These are phyloP conservation scores for Penicillium angulare DNA, from an alignment of 495 filamentous ascomycete species.

Conservation along the genomic window DNA sequence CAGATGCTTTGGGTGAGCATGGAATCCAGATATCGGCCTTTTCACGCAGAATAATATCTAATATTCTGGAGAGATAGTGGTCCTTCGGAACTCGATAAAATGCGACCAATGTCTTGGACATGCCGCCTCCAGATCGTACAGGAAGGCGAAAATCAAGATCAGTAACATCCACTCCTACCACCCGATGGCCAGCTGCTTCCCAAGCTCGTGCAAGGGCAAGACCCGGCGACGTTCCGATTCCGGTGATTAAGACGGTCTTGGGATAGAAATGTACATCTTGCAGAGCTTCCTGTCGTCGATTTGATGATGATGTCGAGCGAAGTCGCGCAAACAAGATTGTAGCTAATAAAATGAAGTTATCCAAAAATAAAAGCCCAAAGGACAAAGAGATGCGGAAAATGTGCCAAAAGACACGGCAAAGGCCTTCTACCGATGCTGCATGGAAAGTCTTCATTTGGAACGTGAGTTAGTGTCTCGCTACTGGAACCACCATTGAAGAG, in stretches of 20 bases:
- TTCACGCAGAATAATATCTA: conserved; percentile 58
- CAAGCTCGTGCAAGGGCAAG: conserved; percentile 66
- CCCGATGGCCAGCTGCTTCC: conserved; percentile 62
- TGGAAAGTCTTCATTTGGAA: conserved; percentile 10
- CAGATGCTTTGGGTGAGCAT: conserved; percentile 60
- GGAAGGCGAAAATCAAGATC: conserved; percentile 54
- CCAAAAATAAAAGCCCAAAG: conserved; percentile 52
- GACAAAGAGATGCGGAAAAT: conserved; percentile 31
- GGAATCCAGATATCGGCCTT: conserved; percentile 71
- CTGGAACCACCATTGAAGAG: background rate
- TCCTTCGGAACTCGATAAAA: conserved; percentile 55
- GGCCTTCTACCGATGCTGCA: conserved; percentile 1
- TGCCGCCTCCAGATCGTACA: conserved; percentile 36
- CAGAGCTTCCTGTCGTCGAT: conserved; percentile 23
- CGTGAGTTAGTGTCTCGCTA: background rate
- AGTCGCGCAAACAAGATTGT: conserved; percentile 24
- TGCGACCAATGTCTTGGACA: conserved; percentile 43
- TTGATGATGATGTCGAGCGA: conserved; percentile 5
- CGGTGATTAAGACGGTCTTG: conserved; percentile 68
- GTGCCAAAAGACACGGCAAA: conserved; percentile 22
- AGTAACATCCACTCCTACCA: conserved; percentile 70
- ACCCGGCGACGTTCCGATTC: conserved; percentile 68
- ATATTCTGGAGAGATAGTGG: conserved; percentile 47
- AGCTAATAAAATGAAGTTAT: conserved; percentile 47
- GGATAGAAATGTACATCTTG: conserved; percentile 44